Base-by-base conservation (phyloP, 179 eudicot genomes). In the Gypsophila paniculata region DNA sequence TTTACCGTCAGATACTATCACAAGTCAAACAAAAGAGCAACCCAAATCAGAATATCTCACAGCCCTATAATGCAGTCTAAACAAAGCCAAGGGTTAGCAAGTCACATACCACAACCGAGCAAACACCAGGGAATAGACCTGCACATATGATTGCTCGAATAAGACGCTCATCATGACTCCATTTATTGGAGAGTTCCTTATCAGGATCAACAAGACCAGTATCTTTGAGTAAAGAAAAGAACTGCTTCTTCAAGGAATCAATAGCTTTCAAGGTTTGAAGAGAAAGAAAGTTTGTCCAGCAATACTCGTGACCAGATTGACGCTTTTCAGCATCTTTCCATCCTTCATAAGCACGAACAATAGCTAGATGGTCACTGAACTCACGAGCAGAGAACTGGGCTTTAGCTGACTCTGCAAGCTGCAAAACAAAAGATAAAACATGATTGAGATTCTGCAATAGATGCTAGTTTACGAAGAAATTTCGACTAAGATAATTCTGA, bases 311-410 rank as follows among this genome's bases (percentile, higher is more conserved):
- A 25, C 95, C 91, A 6, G 96, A 85, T 81, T 90, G 97, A 76
- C 96, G 86, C 65, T 17, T 68, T 29, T 95, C 97, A 19, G 99
- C 97, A 71, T 95, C 97, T 80, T 92, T 95, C 99, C 99, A 95
- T 77, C 99, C 99, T 85, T 95, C 99, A 82, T 90, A 95, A 69
- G 99, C 99, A 81, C 99, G 99, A 53, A 92, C 97, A 83, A 95
- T 96, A 65, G 97, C 97, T 96, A 95, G 90, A 78, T 95, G 99
- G 77, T 95, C 99, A 74, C 99, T 95, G 78, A 90, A 95, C 82
- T 92, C 99, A 84, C 93, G 93, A 8, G 96, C 99, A 76, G 99
- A 92, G 74, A 92, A 95, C 74, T 92, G 89, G 53, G 99, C 89
- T 79, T 95, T 95, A 46, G 99, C 97, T 9, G 87, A 88, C 64